phyloP scores from a whole-genome alignment of 441 rosid species.

The Syzygium syzygioides region DNA sequence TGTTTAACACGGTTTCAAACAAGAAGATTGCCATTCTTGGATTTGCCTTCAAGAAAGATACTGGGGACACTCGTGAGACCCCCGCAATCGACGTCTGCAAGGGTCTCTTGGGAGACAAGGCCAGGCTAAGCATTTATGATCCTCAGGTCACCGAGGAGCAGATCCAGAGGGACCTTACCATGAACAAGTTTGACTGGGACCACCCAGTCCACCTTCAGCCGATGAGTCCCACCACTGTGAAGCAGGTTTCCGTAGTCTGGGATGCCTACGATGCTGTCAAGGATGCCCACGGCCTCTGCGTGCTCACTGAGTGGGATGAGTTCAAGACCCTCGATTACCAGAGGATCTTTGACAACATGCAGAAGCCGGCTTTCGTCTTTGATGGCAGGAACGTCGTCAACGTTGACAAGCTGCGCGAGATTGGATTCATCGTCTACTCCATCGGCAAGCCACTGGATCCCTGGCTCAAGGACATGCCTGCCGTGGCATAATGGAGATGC shows the following conservation, averaged over 20 bases:
- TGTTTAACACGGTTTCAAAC: constrained; percentile 2
- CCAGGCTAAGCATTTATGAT: constrained; percentile 1
- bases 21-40: constrained; percentile 2
- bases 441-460: constrained; percentile 90
- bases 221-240: neutral
- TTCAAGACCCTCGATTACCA: constrained; percentile 48
- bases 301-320: constrained; percentile 2
- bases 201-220: constrained; percentile 2
- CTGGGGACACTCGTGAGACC: neutral
- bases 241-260: neutral
- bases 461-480: constrained; percentile 98
- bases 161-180: constrained; percentile 5
- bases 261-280: neutral
- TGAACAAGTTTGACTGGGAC: constrained; percentile 5
- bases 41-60: constrained; percentile 3
- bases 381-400: constrained; percentile 80
- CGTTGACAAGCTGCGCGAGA: constrained; percentile 63
- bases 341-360: constrained; percentile 74
- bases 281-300: constrained; percentile 4
- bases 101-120: constrained; percentile 3
- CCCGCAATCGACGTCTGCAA: constrained; percentile 1
- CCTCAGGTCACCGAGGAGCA: constrained; percentile 4
- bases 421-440: constrained; percentile 90
- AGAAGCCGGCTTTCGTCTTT: constrained; percentile 86
- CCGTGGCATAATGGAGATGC: constrained; percentile 47